These are phyloP conservation scores for Tuber borchii DNA, from an alignment of 495 filamentous ascomycete genomes.

Conservation along the genomic window DNA sequence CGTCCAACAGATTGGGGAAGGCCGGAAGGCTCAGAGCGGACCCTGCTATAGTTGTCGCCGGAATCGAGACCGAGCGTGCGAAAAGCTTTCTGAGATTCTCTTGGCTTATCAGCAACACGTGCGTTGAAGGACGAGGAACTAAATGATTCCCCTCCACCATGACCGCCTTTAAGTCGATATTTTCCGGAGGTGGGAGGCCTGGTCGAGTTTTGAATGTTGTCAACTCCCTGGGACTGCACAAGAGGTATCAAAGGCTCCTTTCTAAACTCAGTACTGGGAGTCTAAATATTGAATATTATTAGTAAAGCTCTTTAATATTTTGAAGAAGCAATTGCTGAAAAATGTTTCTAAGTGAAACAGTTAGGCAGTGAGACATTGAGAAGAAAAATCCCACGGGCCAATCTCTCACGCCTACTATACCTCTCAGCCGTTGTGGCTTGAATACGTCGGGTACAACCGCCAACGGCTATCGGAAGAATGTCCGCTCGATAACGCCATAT, in stretches of 20 bases:
- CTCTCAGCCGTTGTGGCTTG: not conserved
- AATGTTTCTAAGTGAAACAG: not conserved
- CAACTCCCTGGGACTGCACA: not conserved
- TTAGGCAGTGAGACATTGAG: not conserved
- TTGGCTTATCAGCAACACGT: not conserved
- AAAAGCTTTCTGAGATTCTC: not conserved
- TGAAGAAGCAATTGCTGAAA: not conserved
- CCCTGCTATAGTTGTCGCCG: not conserved
- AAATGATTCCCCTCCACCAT: not conserved
- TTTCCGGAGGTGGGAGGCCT: not conserved
- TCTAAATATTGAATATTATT: not conserved
- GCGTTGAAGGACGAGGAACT: not conserved
- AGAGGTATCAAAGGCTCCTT: not conserved
- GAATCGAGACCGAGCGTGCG: not conserved
- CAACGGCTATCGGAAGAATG: not conserved
- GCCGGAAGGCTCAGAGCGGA: not conserved
- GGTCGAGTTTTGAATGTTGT: not conserved
- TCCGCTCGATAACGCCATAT: not conserved
- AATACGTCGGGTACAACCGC: not conserved
- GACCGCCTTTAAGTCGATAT: not conserved
- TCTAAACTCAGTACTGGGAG: not conserved
- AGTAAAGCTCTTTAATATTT: not conserved
- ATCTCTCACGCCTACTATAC: not conserved
- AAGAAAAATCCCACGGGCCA: not conserved
- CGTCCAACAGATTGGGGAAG: not conserved